These are phyloP conservation scores for Mucor saturninus DNA, from an alignment of 371 early-diverging fungal species.

Conservation along the genomic window DNA sequence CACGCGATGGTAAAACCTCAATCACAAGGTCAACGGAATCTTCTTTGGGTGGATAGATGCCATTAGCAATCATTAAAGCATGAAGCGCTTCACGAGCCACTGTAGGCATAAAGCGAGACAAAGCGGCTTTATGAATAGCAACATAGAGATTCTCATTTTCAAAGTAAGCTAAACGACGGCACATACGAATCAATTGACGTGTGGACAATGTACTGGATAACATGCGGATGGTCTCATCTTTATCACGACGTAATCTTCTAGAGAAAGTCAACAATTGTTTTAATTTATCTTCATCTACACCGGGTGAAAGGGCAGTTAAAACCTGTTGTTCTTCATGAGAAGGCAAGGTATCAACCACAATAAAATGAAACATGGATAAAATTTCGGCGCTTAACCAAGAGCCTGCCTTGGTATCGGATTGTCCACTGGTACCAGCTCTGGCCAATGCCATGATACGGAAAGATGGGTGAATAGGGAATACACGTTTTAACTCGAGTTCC, in stretches of 20 bases:
- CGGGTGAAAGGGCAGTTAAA: constrained; percentile 65
- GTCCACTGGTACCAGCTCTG: constrained; percentile 58
- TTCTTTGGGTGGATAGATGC: constrained; percentile 58
- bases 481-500: constrained; percentile 52
- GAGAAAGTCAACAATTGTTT: constrained; percentile 67
- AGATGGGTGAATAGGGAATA: constrained; percentile 73
- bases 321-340: constrained; percentile 69
- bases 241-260: constrained; percentile 65
- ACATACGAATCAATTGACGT: constrained; percentile 80
- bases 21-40: constrained; percentile 48
- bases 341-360: constrained; percentile 71
- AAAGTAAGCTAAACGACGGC: constrained; percentile 71
- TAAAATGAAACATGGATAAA: constrained; percentile 74
- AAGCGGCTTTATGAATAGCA: constrained; percentile 75
- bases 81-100: constrained; percentile 73
- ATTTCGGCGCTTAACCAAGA: constrained; percentile 79
- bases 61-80: constrained; percentile 63
- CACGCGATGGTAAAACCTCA: constrained; percentile 60
- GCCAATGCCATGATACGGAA: constrained; percentile 83
- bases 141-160: constrained; percentile 71
- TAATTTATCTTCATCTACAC: constrained; percentile 61
- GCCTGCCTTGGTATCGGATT: constrained; percentile 53
- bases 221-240: constrained; percentile 69
- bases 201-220: constrained; percentile 72
- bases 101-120: constrained; percentile 78